Base-by-base conservation (phyloP, 2,329 filamentous ascomycete genomes). In the Macroventuria anomochaeta region DNA sequence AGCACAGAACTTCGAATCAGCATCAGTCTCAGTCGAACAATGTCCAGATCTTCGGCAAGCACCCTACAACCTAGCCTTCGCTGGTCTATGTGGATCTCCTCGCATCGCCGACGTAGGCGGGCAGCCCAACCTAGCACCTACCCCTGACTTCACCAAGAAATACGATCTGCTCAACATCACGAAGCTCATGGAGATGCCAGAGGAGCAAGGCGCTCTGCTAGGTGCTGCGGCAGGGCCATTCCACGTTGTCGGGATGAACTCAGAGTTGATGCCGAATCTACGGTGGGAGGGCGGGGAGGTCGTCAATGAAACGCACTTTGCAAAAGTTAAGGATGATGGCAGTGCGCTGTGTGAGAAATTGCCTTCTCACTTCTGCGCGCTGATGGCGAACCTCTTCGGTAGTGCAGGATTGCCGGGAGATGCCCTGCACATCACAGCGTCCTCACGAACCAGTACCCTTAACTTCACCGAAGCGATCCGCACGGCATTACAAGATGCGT, bases 61-160 rank as follows among this genome's bases (percentile, higher is more conserved):
- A 1, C 77, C 77, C 0, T 80, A 75, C 46, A 42, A 70, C 36
- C 69, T 80, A 5, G 74, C 77, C 0, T 68, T 70, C 3, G 46
- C 68, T 2, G 79, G 79, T 0, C 67, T 81, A 7, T 73, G 64
- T 5, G 78, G 79, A 0, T 68, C 69, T 3, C 65, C 72, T 26
- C 68, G 68, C 31, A 68, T 80, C 5, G 77, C 75, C 13, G 79
- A 81, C 40, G 64, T 81, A 17, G 79, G 79, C 4, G 79, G 78
- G 0, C 76, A 76, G 20, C 62, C 71, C 1, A 76, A 62, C 23
- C 46, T 62, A 11, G 58, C 59, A 23, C 59, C 59, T 5, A 33
- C 38, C 5, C 59, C 59, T 15, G 44, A 53, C 26, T 54, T 54
- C 11, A 23, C 44, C 18, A 54, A 54, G 40, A 54, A 44, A n/a